These are phyloP conservation scores for Trypethelium eluteriae DNA, from an alignment of 495 filamentous ascomycete species.

Conservation along the genomic window DNA sequence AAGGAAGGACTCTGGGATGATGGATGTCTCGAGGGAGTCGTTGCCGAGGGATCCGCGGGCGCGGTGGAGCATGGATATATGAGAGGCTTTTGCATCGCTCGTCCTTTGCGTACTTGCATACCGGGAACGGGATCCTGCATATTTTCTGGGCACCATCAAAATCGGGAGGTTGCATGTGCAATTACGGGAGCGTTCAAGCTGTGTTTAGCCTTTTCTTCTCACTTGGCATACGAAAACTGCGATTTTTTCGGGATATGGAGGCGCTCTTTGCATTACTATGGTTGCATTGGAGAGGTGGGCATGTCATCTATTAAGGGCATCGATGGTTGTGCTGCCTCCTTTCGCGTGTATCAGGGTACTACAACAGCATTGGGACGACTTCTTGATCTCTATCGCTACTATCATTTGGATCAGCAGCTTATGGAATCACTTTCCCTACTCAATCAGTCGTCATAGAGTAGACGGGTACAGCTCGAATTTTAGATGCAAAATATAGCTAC, in stretches of 20 bases:
- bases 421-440: background rate
- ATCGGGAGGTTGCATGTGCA: background rate
- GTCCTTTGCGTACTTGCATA: background rate
- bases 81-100: slow-evolving; percentile 14
- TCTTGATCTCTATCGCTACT: background rate
- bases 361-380: background rate
- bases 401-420: background rate
- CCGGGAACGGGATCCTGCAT: background rate
- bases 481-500: background rate
- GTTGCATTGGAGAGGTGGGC: background rate
- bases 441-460: background rate
- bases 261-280: slow-evolving; percentile 6
- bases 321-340: background rate
- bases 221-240: background rate
- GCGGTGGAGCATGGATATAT: slow-evolving; percentile 37
- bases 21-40: slow-evolving; percentile 13
- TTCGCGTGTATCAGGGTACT: background rate
- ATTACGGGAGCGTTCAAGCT: background rate
- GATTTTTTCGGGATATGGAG: slow-evolving; percentile 3
- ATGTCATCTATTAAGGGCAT: background rate
- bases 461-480: background rate
- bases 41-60: slow-evolving; percentile 23
- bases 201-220: background rate
- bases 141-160: background rate
- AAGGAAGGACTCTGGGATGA: slow-evolving; percentile 18